Base-by-base conservation (phyloP, 371 early-diverging fungal genomes). In the Mucor racemosus region DNA sequence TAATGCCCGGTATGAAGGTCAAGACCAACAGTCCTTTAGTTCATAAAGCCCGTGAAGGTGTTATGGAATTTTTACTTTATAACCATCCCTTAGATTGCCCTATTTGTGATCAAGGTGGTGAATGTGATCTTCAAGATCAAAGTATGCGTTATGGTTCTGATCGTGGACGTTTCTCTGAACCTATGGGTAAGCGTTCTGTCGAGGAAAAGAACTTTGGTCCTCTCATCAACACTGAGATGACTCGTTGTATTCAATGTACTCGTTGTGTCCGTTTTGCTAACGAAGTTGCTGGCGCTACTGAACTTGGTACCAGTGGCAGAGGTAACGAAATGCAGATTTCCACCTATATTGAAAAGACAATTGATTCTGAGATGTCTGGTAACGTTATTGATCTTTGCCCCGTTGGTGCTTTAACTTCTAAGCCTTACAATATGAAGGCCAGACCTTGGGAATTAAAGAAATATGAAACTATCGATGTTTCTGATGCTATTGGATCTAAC, bases 71-170 rank as follows among this genome's bases (percentile, higher is more conserved):
- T 72, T 79, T 97, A 73, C 84, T 98, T 66, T 94, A 96, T 60
- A 97, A 97, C 88, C 99, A 98, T 84, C 99, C 99, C 62, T 86
- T 98, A 60, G 99, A 98, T 81, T 97, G 98, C 82, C 99, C 99
- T 54, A 91, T 98, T 70, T 98, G 99, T 80, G 99, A 98, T 81
- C 98, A 97, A 80, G 99, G 97, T 82, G 99, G 98, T 72, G 99
- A 98, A 82, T 98, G 99, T 78, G 99, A 98, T 79, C 86, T 98
- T 65, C 98, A 98, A 84, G 99, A 98, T 79, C 98, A 98, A 85
- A 90, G 92, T 40, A 91, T 98, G 79, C 91, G 97, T 65, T 98
- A 94, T 76, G 99, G 99, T 67, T 86, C 91, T 19, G 99, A 98
- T 79, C 92, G 97, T 65, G 92, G 94, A 61, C 91, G 99, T 69